phyloP scores from a whole-genome alignment of 1,139 yeast species.

The Yamadazyma conglobata region DNA sequence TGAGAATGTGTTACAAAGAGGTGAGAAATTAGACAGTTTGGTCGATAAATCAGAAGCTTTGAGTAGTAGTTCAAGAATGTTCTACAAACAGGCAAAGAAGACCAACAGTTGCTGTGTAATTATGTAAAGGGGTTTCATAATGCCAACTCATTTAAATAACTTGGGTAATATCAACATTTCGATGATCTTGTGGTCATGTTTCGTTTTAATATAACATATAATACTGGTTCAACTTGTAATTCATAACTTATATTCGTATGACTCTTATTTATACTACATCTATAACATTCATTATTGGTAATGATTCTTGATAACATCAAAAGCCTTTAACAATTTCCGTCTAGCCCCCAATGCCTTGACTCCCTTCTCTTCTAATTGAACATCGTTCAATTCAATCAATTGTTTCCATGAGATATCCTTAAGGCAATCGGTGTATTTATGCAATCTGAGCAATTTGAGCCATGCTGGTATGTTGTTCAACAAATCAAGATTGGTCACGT shows the following conservation, averaged over 20 bases:
- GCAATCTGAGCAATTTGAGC: constrained; percentile 85
- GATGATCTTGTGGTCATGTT: too few relatives aligned
- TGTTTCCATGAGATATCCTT: constrained; percentile 77
- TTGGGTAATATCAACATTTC: too few relatives aligned
- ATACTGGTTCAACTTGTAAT: too few relatives aligned
- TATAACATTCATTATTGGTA: too few relatives aligned
- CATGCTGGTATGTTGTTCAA: constrained; percentile 84
- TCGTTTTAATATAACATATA: too few relatives aligned
- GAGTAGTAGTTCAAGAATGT: constrained; percentile 84
- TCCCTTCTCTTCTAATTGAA: constrained; percentile 69
- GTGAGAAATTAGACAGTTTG: constrained; percentile 89
- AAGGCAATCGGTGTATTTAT: constrained; percentile 86
- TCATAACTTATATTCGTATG: too few relatives aligned
- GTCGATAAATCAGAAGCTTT: constrained; percentile 95
- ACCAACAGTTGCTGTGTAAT: constrained; percentile 93
- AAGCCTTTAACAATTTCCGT: constrained; percentile 86
- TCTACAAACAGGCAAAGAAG: constrained; percentile 95
- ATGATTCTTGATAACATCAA: constrained; percentile 61
- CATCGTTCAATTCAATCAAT: constrained; percentile 68
- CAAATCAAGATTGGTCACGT: constrained; percentile 60
- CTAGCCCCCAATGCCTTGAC: constrained; percentile 95
- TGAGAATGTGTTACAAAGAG: constrained; percentile 90
- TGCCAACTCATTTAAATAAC: too few relatives aligned
- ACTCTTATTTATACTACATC: too few relatives aligned
- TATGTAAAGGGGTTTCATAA: constrained; percentile 41